Percentiles rank a stretch among this genome's conserved stretches.
Evolutionary conservation across 2,329 filamentous ascomycete genomes (phyloP).

Genomic region (Stenocarpella maydis): DNA sequence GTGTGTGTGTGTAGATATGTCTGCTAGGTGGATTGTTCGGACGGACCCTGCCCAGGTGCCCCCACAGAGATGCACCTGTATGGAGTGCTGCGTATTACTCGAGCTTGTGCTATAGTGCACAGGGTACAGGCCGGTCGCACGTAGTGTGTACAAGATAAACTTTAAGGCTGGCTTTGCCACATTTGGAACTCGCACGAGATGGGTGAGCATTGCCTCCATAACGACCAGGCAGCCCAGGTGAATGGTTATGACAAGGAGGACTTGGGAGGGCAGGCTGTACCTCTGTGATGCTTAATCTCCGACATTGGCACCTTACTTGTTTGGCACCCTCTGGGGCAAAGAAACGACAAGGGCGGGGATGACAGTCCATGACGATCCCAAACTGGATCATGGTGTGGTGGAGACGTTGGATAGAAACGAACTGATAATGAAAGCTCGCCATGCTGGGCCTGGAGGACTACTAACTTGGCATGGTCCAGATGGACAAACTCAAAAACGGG

Average conservation of each 20-base stretch:
- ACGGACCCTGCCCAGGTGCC: neutral
- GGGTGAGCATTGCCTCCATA: constrained; percentile 4
- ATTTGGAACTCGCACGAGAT: constrained; percentile 17
- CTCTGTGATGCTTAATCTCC: constrained; percentile 19
- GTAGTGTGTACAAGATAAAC: neutral
- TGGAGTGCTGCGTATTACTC: neutral
- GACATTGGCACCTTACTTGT: neutral
- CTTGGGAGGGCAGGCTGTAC: neutral
- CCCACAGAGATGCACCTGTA: neutral
- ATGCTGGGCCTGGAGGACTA: neutral
- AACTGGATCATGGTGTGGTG: constrained; percentile 7
- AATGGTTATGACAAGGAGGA: neutral
- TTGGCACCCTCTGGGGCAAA: neutral
- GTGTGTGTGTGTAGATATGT: too few species aligned
- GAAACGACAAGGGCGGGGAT: constrained; percentile 7
- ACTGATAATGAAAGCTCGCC: constrained; percentile 15
- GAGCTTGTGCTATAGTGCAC: neutral
- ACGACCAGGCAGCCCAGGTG: neutral
- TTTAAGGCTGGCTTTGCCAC: constrained; percentile 23
- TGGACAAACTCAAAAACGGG: constrained; percentile 6
- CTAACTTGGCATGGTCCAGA: constrained; percentile 15
- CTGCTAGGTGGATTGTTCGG: neutral
- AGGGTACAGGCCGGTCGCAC: constrained; percentile 13
- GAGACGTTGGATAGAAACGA: constrained; percentile 9
- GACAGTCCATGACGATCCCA: constrained; percentile 11